Evolutionary conservation across 345 rosid species (phyloP).

Genomic region (Murraya koenigii): DNA sequence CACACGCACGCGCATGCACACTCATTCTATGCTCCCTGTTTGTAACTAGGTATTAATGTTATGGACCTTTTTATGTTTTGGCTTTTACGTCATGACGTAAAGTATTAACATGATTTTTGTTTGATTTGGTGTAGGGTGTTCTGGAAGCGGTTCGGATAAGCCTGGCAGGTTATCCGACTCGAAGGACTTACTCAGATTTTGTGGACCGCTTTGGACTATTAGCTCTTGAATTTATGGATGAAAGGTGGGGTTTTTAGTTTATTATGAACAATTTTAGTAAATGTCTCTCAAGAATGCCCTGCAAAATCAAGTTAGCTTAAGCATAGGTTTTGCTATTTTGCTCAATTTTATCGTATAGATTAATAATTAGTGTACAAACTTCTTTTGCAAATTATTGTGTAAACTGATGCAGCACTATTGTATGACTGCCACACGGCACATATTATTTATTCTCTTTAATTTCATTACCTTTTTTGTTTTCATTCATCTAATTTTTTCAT

Average conservation of each 20-base stretch:
- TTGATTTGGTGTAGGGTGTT: conserved; percentile 66
- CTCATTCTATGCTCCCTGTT: background rate
- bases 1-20: background rate
- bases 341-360: background rate
- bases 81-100: background rate
- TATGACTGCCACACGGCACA: background rate
- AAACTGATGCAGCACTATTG: background rate
- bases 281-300: background rate
- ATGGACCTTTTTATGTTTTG: background rate
- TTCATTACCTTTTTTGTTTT: background rate
- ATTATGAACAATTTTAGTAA: conserved; percentile 1
- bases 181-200: conserved; percentile 81
- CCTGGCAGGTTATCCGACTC: conserved; percentile 96
- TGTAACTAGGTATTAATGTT: background rate
- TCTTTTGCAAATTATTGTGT: background rate
- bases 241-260: conserved; percentile 46
- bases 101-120: background rate
- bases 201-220: conserved; percentile 92
- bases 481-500: background rate
- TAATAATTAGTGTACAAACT: background rate
- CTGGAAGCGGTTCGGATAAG: conserved; percentile 98
- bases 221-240: conserved; percentile 69
- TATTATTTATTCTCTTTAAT: too few relatives aligned
- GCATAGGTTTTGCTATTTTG: background rate
- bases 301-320: background rate